Base-by-base conservation (phyloP, 169 alveolate species). In the Plasmodium relictum region DNA sequence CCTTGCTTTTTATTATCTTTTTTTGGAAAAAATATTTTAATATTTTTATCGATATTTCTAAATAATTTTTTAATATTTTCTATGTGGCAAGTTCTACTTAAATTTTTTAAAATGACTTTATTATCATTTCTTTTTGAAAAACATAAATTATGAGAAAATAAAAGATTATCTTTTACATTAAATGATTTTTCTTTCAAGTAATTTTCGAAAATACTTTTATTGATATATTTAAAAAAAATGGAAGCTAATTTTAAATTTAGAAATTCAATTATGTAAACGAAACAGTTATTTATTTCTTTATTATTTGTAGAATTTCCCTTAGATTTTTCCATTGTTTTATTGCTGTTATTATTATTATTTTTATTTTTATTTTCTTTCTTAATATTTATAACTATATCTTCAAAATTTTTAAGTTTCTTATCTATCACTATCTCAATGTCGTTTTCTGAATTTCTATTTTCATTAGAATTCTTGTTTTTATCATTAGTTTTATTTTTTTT, bases 31-130 rank as follows among this genome's bases (percentile, higher is more conserved):
- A 42, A n/a, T 42, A 86, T 66, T 24, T 39, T 22, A 26, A 41
- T 48, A 26, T 71, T 41, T 52, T 31, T 45, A 24, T 86, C 92
- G 16, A 86, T 86, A 59, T 86, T 22, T 44, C 26, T 69, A 73
- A 86, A 86, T 4, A 86, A 37, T 50, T 86, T 86, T 45, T 58
- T 39, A 44, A 86, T 45, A 71, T 86, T 72, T 86, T 86, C 92
- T 42, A 65, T 52, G 26, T 72, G 86, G 22, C 92, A 86, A 0
- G 86, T 59, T 71, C 72, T n/a, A 26, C 59, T 69, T 39, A 86
- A 42, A 61, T 86, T 86, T 86, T 86, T 70, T 41, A 86, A n/a
- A 65, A 86, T 44, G 18, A 86, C 76, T 37, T 50, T 70, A 48
- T 44, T 86, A 50, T 72, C 41, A 16, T 24, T 65, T 69, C 26